Evolutionary conservation across 257 asterid species (phyloP), one percentile per base, ranked within the genome.

Genomic region (Solanum appendiculatum): DNA sequence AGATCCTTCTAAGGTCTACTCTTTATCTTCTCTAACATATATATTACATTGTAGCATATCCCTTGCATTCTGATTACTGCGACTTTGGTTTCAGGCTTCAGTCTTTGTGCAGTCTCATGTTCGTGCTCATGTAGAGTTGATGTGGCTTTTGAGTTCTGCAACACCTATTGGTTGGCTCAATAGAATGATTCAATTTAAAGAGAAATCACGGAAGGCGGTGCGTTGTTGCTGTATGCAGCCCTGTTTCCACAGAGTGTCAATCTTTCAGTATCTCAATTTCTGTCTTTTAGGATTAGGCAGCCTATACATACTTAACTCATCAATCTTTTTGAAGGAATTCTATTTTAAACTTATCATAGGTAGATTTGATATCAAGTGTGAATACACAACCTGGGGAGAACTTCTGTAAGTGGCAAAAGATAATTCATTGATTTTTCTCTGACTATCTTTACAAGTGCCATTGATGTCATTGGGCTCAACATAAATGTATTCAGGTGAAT

Each of bases 91-190:
- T 12, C 92, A 97, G 99, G 98, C 99, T 85, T 96, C 98, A 87
- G 98, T 97, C 74, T 97, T 97, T 91, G 98, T 97, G 93, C 99
- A 97, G 94, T 96, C 99, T 86, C 99, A 97, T 89, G 98, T 97
- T 37, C 94, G 93, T 88, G 99, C 99, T 89, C 99, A 94, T 90
- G 96, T 93, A 58, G 99, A 97, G 88, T 87, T 97, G 93, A 96
- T 95, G 98, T 97, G 99, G 99, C 89, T 96, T 87, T 92, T 97
- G 89, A 96, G 99, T 91, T 92, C 98, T 74, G 92, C 96, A 72
- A 93, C 97, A 34, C 99, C 98, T 83, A 94, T 96, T 87, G 99
- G 98, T 74, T 95, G 99, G 99, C 98, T 97, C 85, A 97, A 96
- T 85, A 93, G 88, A 91, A 97, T 97, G 99, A 96, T 96, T 86